A percentile compares a stretch with the other conserved stretches of the same genome.
Evolutionary conservation across 78 protist species (phyloP).

Genomic region (Diacronema lutheri): DNA sequence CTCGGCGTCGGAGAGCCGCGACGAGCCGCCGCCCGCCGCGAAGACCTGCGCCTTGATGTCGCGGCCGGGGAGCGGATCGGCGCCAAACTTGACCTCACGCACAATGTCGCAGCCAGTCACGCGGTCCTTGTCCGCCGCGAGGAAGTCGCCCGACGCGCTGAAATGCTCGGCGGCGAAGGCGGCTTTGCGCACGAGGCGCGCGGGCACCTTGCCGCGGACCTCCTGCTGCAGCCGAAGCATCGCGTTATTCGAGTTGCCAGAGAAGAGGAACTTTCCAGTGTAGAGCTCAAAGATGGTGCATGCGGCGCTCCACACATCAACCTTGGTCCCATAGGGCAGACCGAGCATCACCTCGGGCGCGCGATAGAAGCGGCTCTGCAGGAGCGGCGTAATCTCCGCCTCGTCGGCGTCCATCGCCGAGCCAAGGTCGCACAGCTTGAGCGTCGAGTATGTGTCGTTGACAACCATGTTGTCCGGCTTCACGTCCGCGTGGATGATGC

Average conservation of each 20-base stretch:
- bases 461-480: slow-evolving; percentile 78
- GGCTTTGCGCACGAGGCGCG: not conserved
- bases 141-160: slow-evolving; percentile 55
- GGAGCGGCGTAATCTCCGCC: slow-evolving; percentile 69
- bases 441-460: not conserved
- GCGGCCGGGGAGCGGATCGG: not conserved
- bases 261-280: slow-evolving; percentile 81
- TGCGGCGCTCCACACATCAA: slow-evolving; percentile 72
- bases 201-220: slow-evolving; percentile 21
- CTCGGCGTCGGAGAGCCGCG: not conserved
- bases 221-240: slow-evolving; percentile 74
- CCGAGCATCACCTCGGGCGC: slow-evolving; percentile 91
- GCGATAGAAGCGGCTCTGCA: slow-evolving; percentile 85
- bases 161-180: slow-evolving; percentile 53
- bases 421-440: slow-evolving; percentile 81
- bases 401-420: slow-evolving; percentile 71
- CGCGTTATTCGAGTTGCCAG: slow-evolving; percentile 81
- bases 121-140: slow-evolving; percentile 51
- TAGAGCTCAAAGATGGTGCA: slow-evolving; percentile 80
- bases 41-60: not conserved
- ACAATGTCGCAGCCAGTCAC: slow-evolving; percentile 30
- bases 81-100: slow-evolving; percentile 43
- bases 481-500: slow-evolving; percentile 80
- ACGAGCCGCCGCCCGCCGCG: no score
- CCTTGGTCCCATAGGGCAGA: slow-evolving; percentile 46